phyloP scores from a whole-genome alignment of 805 yeast species.

The Saccharomycopsis vini region DNA sequence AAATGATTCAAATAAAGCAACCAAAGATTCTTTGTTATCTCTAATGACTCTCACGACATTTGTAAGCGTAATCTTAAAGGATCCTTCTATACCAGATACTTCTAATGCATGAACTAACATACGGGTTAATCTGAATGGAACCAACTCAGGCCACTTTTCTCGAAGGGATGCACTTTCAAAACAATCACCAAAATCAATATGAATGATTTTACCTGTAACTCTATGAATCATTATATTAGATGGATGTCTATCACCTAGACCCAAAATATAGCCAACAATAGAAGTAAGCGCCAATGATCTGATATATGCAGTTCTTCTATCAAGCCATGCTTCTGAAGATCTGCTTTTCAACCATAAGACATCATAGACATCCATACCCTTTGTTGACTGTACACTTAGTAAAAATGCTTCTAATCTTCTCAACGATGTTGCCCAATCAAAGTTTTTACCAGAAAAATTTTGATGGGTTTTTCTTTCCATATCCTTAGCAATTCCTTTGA shows the following conservation, averaged over 20 bases:
- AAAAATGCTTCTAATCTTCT: constrained; percentile 96
- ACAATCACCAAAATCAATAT: constrained; percentile 98
- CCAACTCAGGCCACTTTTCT: constrained; percentile 96
- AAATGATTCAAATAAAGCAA: constrained; percentile 97
- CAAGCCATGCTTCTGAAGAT: constrained; percentile 96
- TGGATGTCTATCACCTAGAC: constrained; percentile 97
- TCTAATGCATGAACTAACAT: constrained; percentile 99
- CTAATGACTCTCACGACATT: constrained; percentile 93
- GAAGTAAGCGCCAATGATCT: constrained; percentile 97
- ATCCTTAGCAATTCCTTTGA: constrained; percentile 24
- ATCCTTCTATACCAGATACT: constrained; percentile 96
- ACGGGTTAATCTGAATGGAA: constrained; percentile 91
- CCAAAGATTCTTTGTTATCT: constrained; percentile 88
- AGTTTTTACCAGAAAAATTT: constrained; percentile 34
- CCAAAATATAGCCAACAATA: constrained; percentile 95
- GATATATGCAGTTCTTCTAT: constrained; percentile 92
- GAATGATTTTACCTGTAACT: constrained; percentile 90
- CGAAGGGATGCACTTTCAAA: constrained; percentile 95
- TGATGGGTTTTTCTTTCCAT: constrained; percentile 13
- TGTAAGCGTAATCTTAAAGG: constrained; percentile 92
- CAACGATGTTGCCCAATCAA: constrained; percentile 76
- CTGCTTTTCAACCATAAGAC: constrained; percentile 94
- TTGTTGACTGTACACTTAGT: constrained; percentile 86
- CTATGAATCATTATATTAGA: constrained; percentile 93
- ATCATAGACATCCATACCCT: constrained; percentile 93